Base-by-base conservation (phyloP, 371 early-diverging fungal species). In the Parasitella parasitica region DNA sequence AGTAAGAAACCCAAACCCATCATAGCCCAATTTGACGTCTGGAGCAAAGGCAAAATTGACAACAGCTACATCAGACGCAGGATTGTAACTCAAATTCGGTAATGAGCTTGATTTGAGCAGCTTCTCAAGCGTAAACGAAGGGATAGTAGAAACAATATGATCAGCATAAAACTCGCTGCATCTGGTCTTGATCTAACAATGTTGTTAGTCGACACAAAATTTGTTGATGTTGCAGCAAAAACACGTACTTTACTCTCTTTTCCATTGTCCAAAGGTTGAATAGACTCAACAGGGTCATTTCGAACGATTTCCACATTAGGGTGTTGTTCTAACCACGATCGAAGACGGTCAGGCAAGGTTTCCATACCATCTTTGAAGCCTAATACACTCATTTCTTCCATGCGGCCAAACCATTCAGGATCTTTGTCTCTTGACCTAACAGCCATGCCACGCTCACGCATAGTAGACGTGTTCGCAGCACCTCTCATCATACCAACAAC, bases 1-100 rank as follows among this genome's bases (percentile, higher is more conserved):
- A 0, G 95, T 87, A 35, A 97, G 83, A 66, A 91, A 95, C 0
- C 97, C 97, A 76, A 97, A 97, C 0, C 96, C 97, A 46, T 86
- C 76, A 35, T 87, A 77, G 0, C 78, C 81, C 2, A 87, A 61
- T 24, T 75, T 61, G 24, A 73, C 75, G 1, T 72, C 66, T 0
- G 77, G 67, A 0, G 60, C 37, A 67, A 87, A 96, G 4, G 90
- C 85, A 13, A 95, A 69, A 59, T 95, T 96, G n/a, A 94, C 93
- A 4, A 95, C 94, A 0, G 89, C 95, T 0, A 97, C 95, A 60
- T 87, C 85, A 2, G 86, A 89, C n/a, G 78, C 74, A 2, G 88
- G 87, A 46, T 90, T 93, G 20, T 85, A 46, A n/a, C 57, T 61
- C 3, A 84, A 70, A 57, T 82, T 72, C 4, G 80, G 85, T 24